A percentile compares a stretch with the other conserved stretches of the same genome.
phyloP scores from a whole-genome alignment of 108 stramenopile species.

The Pseudonitzschia multiseries region DNA sequence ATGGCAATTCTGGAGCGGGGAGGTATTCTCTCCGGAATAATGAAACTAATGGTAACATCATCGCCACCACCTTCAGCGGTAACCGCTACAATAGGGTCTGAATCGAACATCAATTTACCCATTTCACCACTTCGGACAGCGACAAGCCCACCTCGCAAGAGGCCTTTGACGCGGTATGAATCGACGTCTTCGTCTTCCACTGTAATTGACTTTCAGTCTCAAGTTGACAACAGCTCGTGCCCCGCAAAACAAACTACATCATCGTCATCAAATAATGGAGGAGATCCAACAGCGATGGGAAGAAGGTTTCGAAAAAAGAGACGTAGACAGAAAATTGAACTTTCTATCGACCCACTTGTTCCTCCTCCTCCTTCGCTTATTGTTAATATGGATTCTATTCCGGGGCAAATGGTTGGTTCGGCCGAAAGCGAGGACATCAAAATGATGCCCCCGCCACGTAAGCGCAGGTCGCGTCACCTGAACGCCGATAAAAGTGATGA shows the following conservation, averaged over 20 bases:
- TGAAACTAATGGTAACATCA: conserved; percentile 12
- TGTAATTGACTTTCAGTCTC: not conserved
- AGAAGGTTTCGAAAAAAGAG: conserved; percentile 35
- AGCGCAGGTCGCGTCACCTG: conserved; percentile 1
- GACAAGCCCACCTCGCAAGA: not conserved
- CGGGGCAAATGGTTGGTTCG: not conserved
- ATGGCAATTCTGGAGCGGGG: conserved; percentile 27
- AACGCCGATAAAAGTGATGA: not conserved
- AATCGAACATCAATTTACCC: not conserved
- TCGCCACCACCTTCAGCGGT: not conserved
- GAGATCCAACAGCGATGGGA: conserved; percentile 39
- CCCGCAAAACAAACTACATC: not conserved
- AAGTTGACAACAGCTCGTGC: not conserved
- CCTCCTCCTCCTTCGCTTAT: not conserved
- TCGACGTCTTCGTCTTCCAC: not conserved
- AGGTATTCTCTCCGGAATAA: not conserved
- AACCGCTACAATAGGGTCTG: not conserved
- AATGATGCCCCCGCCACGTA: conserved; percentile 22
- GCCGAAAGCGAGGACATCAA: not conserved
- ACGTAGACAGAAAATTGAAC: conserved; percentile 16
- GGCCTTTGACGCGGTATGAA: too few species aligned
- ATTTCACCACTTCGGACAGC: not conserved
- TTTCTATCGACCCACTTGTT: not conserved
- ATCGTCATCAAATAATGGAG: not conserved
- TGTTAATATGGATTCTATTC: not conserved